Conservation (phyloP, 768 basidiomycete species). For the Tulasnella sp. region DNA sequence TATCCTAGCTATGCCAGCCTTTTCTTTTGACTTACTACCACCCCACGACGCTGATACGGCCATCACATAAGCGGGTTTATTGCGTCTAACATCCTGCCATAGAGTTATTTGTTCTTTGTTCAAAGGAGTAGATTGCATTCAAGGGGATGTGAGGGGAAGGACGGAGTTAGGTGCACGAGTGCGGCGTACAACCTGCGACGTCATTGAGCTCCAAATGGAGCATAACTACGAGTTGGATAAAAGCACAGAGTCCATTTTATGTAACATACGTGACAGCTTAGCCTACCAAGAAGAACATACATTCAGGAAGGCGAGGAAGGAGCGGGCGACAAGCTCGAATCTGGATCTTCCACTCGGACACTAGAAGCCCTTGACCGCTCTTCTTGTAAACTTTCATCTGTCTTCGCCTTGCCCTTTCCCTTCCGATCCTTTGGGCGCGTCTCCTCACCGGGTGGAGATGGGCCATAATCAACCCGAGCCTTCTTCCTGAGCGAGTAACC, state of each 20-base stretch:
- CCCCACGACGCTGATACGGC: slow-evolving; percentile 1
- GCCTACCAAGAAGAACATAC: not conserved
- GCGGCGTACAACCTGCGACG: not conserved
- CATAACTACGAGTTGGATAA: too few relatives aligned
- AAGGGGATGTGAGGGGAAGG: not conserved
- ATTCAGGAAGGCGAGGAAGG: not conserved
- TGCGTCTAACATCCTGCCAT: not conserved
- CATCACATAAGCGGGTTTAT: not conserved
- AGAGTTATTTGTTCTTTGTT: not conserved
- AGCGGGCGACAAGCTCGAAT: not conserved
- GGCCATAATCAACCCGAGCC: not conserved
- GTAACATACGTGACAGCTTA: not conserved
- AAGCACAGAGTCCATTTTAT: not conserved
- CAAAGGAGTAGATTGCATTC: not conserved
- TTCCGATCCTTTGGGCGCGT: not conserved
- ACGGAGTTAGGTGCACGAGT: not conserved
- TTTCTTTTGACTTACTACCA: not conserved
- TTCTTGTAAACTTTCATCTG: not conserved
- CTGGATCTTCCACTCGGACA: not conserved
- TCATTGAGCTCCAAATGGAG: not conserved
- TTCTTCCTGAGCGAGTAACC: not conserved
- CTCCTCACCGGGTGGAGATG: not conserved
- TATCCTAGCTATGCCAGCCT: not conserved
- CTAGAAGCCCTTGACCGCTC: not conserved
- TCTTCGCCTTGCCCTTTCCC: not conserved